Base-by-base conservation (phyloP, 2,329 filamentous ascomycete species). In the Claviceps lovelessii region DNA sequence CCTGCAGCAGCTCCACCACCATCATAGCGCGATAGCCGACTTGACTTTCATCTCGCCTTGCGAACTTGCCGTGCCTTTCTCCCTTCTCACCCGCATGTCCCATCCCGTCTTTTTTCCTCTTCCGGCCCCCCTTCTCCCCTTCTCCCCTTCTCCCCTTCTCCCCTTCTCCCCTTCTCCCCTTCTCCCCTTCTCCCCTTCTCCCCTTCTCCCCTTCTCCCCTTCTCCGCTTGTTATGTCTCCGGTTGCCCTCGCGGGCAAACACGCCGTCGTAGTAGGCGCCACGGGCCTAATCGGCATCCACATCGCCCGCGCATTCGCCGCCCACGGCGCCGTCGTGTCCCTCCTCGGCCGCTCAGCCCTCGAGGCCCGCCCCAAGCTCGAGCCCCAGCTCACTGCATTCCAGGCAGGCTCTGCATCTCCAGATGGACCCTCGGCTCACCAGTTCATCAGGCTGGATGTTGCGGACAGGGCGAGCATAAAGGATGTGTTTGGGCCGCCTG, bases 221-320 rank as follows among this genome's bases (percentile, higher is more conserved):
- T 31, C 29, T 31, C 10, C n/a, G 8, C 17, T 9, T 8, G 23
- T 23, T 10, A 50, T 50, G 48, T 6, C 48, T 28, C 23, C 48
- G 9, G 13, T 39, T 58, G 62, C 66, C 52, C 67, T 80, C 54
- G 62, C 62, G 46, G 74, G 75, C 55, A 77, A 77, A 58, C 74
- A 72, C 56, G 77, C 73, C 65, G 72, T 86, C 63, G 74, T 90
- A 52, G 86, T 85, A 2, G 86, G 86, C 50, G 85, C 78, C 23
- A 85, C 83, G 47, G 81, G 84, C 23, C 81, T 83, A 53, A 88
- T 90, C 60, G 86, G 86, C 48, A 72, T 76, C 46, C 79, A 80
- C 52, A 85, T 90, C 54, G 85, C 85, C 10, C 67, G 72, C 42
- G 74, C 78, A n/a, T 86, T 90, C 63, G 79, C 85, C 23, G 63